A percentile compares a stretch with the other conserved stretches of the same genome.
These are phyloP conservation scores for Draba incana DNA, from an alignment of 345 rosid genomes.

Conservation along the genomic window DNA sequence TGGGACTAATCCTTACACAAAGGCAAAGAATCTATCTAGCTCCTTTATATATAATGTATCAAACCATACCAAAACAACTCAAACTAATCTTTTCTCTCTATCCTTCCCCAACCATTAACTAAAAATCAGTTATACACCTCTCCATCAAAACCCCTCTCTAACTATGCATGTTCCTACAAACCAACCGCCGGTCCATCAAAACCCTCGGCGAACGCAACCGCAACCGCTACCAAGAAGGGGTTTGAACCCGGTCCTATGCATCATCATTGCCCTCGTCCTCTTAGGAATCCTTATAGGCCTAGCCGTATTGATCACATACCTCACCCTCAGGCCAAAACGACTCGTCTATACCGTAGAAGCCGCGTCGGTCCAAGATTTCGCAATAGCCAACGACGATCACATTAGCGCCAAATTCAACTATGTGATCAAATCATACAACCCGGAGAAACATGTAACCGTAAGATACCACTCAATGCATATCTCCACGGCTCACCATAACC, in stretches of 20 bases:
- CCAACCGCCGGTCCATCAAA: conserved; percentile 25
- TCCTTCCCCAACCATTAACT: conserved; percentile 3
- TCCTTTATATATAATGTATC: conserved; percentile 29
- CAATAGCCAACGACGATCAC: conserved; percentile 53
- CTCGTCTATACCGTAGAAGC: conserved; percentile 59
- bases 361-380: conserved; percentile 55
- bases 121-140: conserved; percentile 1
- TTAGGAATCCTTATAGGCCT: conserved; percentile 51
- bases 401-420: conserved; percentile 65
- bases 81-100: conserved; percentile 25
- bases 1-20: conserved; percentile 33
- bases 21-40: conserved; percentile 42
- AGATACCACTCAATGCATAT: conserved; percentile 64
- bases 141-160: neutral
- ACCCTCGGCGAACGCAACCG: conserved; percentile 39
- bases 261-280: conserved; percentile 37
- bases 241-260: conserved; percentile 40
- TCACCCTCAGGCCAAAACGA: conserved; percentile 61
- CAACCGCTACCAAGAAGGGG: conserved; percentile 29
- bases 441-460: conserved; percentile 58
- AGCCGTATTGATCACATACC: conserved; percentile 70
- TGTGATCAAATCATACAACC: conserved; percentile 60
- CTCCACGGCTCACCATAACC: conserved; percentile 57
- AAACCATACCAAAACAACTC: conserved; percentile 30
- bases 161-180: conserved; percentile 37